phyloP scores from a whole-genome alignment of 2,329 filamentous ascomycete species.

The Penicillium sp. region DNA sequence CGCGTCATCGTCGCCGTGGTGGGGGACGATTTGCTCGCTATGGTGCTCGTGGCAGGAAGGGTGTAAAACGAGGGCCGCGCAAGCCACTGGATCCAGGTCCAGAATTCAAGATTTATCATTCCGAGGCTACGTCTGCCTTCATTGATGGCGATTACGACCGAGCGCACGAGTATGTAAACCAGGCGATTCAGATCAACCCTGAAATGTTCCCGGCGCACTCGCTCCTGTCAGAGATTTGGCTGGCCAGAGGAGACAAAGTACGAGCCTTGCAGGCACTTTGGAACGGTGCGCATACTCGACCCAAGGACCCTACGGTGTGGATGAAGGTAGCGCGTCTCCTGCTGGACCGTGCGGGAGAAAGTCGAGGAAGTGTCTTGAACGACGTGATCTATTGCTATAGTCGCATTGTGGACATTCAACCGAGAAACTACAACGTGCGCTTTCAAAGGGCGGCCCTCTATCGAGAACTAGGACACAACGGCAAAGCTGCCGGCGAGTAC shows the following conservation, averaged over 20 bases:
- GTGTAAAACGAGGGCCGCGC: constrained; percentile 42
- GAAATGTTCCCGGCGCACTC: constrained; percentile 59
- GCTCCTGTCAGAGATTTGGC: constrained; percentile 54
- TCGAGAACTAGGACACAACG: constrained; percentile 44
- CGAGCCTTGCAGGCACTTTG: constrained; percentile 53
- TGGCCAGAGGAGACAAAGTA: constrained; percentile 50
- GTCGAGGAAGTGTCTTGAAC: constrained; percentile 38
- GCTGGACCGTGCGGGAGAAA: constrained; percentile 43
- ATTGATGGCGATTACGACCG: constrained; percentile 43
- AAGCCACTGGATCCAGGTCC: constrained; percentile 43
- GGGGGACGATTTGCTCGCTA: constrained; percentile 32
- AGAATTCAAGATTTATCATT: constrained; percentile 45
- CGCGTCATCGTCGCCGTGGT: constrained; percentile 26
- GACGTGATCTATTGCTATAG: constrained; percentile 50
- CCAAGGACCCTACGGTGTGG: constrained; percentile 52
- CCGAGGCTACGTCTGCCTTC: constrained; percentile 44
- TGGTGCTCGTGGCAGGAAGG: constrained; percentile 40
- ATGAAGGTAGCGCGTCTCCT: constrained; percentile 52
- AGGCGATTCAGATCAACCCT: constrained; percentile 53
- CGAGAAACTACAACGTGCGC: constrained; percentile 48
- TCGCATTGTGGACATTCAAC: constrained; percentile 49
- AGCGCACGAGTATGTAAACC: constrained; percentile 39
- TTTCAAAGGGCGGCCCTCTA: constrained; percentile 52
- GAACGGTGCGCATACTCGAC: constrained; percentile 53
- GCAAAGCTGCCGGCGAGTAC: constrained; percentile 47